Evolutionary conservation across 2,329 filamentous ascomycete genomes (phyloP).

Genomic region (Geosmithia putterillii): DNA sequence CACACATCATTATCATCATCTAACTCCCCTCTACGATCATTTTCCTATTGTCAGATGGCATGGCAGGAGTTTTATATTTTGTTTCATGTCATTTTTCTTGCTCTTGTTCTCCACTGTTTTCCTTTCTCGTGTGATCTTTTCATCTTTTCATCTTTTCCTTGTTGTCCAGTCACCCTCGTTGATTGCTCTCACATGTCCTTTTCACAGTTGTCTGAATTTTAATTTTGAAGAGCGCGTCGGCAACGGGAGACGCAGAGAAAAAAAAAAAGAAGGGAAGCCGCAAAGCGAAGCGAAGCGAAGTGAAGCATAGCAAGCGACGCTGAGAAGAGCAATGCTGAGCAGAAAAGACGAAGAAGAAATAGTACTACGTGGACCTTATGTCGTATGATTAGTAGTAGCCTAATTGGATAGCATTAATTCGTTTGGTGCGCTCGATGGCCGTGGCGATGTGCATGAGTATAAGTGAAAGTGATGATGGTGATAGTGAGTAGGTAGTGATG

Average conservation of each 20-base stretch:
- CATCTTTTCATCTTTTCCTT: constrained; percentile 1
- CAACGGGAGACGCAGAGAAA: background rate
- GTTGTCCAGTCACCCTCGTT: too few relatives aligned
- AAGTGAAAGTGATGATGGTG: too few relatives aligned
- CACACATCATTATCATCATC: too few relatives aligned
- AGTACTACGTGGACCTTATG: too few relatives aligned
- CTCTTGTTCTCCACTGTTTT: background rate
- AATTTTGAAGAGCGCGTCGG: background rate
- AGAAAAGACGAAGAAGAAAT: too few relatives aligned
- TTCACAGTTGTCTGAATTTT: constrained; percentile 1
- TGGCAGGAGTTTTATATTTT: background rate
- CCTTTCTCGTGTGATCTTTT: constrained; percentile 3
- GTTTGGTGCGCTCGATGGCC: too few relatives aligned
- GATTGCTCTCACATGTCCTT: background rate
- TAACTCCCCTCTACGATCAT: too few relatives aligned
- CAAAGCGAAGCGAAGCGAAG: background rate
- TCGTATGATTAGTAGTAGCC: too few relatives aligned
- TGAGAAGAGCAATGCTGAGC: background rate
- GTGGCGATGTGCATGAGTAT: too few relatives aligned
- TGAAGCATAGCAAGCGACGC: background rate
- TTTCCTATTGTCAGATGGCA: background rate
- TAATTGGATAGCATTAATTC: too few relatives aligned
- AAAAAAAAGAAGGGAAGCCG: background rate
- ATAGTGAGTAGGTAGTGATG: too few relatives aligned
- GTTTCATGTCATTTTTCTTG: background rate